phyloP scores from a whole-genome alignment of 2,329 filamentous ascomycete genomes.

The Emergomyces africanus region DNA sequence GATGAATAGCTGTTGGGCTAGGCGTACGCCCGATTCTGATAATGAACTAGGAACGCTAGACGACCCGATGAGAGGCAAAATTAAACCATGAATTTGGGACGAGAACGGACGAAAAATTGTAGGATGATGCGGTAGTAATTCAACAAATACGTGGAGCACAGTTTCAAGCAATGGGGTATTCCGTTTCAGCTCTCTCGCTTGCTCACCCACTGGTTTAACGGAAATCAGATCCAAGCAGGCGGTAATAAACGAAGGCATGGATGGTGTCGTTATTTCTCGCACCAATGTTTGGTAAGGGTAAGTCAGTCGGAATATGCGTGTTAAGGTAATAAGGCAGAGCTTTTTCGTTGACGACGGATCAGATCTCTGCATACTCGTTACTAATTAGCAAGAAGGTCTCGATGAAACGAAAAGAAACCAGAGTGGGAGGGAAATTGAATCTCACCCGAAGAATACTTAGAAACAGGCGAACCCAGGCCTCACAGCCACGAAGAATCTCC shows the following conservation, averaged over 20 bases:
- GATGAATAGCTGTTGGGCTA: slow-evolving; percentile 53
- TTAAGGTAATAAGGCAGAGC: slow-evolving; percentile 61
- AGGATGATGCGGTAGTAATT: slow-evolving; percentile 66
- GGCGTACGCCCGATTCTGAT: slow-evolving; percentile 41
- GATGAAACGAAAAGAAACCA: not conserved
- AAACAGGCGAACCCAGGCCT: slow-evolving; percentile 66
- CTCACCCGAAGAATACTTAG: slow-evolving; percentile 58
- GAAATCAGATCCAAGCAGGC: slow-evolving; percentile 55
- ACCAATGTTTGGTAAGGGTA: slow-evolving; percentile 72
- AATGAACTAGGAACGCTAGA: slow-evolving; percentile 39
- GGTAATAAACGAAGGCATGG: slow-evolving; percentile 59
- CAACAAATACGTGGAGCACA: slow-evolving; percentile 57
- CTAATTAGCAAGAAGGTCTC: not conserved
- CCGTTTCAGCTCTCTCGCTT: slow-evolving; percentile 21
- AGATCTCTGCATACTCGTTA: slow-evolving; percentile 46
- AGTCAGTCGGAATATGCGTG: slow-evolving; percentile 71
- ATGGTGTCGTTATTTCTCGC: slow-evolving; percentile 78
- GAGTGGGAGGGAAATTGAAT: not conserved
- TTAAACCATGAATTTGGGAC: slow-evolving; percentile 51
- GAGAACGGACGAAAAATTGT: slow-evolving; percentile 69
- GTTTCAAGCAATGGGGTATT: slow-evolving; percentile 47
- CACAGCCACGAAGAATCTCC: slow-evolving; percentile 61
- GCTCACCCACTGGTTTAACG: slow-evolving; percentile 33
- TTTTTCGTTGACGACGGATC: slow-evolving; percentile 65
- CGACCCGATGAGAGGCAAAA: slow-evolving; percentile 50